phyloP scores from a whole-genome alignment of 2,329 filamentous ascomycete genomes.

The Trichoderma breve region DNA sequence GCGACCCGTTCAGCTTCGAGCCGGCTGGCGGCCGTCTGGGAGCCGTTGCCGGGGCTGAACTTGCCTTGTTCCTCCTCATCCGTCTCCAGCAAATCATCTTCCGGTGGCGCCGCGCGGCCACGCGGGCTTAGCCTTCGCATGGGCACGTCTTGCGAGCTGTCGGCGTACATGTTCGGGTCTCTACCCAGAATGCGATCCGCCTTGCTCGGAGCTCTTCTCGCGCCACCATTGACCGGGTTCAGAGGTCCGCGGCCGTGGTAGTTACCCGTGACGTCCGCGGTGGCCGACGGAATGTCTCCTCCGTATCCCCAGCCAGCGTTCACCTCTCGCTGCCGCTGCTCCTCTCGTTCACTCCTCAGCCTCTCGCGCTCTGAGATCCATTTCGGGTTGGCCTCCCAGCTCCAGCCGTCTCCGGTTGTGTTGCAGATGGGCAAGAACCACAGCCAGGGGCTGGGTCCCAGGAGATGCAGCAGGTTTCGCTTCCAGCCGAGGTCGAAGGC shows the following conservation, averaged over 20 bases:
- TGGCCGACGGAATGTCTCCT: constrained; percentile 23
- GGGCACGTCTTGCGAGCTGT: constrained; percentile 44
- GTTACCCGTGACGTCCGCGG: constrained; percentile 22
- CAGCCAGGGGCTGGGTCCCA: constrained; percentile 68
- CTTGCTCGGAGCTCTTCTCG: constrained; percentile 49
- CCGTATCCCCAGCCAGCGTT: constrained; percentile 64
- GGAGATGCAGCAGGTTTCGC: constrained; percentile 75
- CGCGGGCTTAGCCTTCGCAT: constrained; percentile 48
- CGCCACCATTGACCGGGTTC: constrained; percentile 28
- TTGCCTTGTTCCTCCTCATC: constrained; percentile 35
- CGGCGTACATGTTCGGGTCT: constrained; percentile 54
- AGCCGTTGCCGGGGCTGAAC: background rate
- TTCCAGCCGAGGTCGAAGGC: constrained; percentile 89
- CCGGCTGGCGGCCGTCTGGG: background rate
- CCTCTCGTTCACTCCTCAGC: constrained; percentile 55
- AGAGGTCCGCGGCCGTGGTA: constrained; percentile 26
- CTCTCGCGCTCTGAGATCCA: constrained; percentile 72
- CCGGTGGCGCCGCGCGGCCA: constrained; percentile 40
- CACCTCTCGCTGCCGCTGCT: constrained; percentile 62
- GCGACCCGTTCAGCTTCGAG: constrained; percentile 44
- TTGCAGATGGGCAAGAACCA: constrained; percentile 83
- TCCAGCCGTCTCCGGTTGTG: constrained; percentile 89
- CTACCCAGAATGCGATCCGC: constrained; percentile 58
- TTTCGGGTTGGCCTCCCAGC: constrained; percentile 79
- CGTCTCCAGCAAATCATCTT: constrained; percentile 43